Evolutionary conservation across 768 basidiomycete genomes (phyloP).

Genomic region (Lactarius trivialis): DNA sequence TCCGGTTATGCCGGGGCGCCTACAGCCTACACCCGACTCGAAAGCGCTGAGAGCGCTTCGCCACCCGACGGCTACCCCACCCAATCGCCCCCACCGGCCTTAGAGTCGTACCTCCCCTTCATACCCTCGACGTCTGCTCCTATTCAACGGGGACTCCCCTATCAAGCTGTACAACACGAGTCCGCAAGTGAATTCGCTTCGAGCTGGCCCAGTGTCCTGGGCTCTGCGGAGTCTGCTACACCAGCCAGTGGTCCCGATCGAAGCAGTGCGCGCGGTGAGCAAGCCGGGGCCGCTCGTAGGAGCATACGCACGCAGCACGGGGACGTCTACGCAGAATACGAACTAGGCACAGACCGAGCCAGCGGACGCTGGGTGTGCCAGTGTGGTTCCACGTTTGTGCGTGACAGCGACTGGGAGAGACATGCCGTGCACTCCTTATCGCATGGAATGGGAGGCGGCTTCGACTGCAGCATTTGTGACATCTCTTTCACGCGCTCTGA

Average conservation of each 20-base stretch:
- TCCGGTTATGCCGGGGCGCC: neutral
- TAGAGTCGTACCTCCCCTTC: neutral
- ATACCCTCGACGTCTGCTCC: neutral
- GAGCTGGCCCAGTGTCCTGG: neutral
- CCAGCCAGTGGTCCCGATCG: neutral
- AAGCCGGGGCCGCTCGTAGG: neutral
- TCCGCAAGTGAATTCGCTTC: neutral
- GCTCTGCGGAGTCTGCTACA: neutral
- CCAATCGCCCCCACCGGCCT: neutral
- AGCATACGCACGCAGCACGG: slow-evolving; percentile 12
- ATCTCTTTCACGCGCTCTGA: slow-evolving; percentile 18
- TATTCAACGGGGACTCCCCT: neutral
- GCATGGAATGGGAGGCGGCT: slow-evolving; percentile 12
- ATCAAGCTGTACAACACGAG: neutral
- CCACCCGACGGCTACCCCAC: neutral
- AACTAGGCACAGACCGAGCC: neutral
- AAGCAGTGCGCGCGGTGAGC: neutral
- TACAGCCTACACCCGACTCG: neutral
- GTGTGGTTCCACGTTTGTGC: slow-evolving; percentile 14
- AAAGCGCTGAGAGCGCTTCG: neutral
- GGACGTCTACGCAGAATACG: slow-evolving; percentile 12
- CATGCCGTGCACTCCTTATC: slow-evolving; percentile 15
- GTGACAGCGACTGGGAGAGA: slow-evolving; percentile 19
- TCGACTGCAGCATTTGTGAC: slow-evolving; percentile 15
- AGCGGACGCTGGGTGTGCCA: slow-evolving; percentile 17